Percentiles rank a stretch among this genome's conserved stretches.
phyloP scores from a whole-genome alignment of 2,329 filamentous ascomycete species.

The Exophiala dermatitidis region DNA sequence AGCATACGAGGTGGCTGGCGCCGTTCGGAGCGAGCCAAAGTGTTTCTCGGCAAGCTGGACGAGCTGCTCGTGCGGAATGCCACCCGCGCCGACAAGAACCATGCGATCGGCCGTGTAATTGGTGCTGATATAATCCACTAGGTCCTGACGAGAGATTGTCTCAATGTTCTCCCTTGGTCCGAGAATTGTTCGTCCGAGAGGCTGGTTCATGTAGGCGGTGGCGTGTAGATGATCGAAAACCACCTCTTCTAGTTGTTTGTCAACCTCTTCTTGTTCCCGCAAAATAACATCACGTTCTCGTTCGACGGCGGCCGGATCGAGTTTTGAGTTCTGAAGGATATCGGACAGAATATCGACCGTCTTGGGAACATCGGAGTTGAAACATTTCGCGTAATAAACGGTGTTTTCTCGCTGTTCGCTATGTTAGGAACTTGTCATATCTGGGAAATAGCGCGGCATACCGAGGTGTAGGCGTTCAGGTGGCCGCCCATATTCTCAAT shows the following conservation, averaged over 20 bases:
- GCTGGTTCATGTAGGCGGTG: constrained; percentile 93
- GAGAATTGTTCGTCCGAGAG: constrained; percentile 93
- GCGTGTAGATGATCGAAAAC: constrained; percentile 99
- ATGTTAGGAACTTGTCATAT: constrained; percentile 16
- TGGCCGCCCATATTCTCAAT: constrained; percentile 99
- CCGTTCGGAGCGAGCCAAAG: constrained; percentile 72
- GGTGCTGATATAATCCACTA: constrained; percentile 94
- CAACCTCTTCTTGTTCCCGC: constrained; percentile 97
- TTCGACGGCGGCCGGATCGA: constrained; percentile 87
- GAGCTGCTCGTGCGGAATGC: constrained; percentile 85
- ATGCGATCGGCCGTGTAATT: constrained; percentile 99
- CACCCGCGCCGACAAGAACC: constrained; percentile 93
- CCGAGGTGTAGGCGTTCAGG: constrained; percentile 98
- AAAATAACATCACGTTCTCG: constrained; percentile 98
- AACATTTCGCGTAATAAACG: constrained; percentile 98
- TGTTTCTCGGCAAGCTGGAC: constrained; percentile 95
- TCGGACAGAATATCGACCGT: constrained; percentile 98
- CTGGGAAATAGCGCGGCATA: constrained; percentile 44
- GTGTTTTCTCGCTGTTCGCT: constrained; percentile 81
- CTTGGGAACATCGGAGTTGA: constrained; percentile 94
- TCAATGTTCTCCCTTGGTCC: constrained; percentile 97
- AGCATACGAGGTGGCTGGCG: constrained; percentile 66
- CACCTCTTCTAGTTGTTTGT: constrained; percentile 99
- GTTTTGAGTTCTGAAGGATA: constrained; percentile 98
- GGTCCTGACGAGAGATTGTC: constrained; percentile 85